Evolutionary conservation across 495 filamentous ascomycete species (phyloP).

Genomic region (Trichoderma erinaceum): DNA sequence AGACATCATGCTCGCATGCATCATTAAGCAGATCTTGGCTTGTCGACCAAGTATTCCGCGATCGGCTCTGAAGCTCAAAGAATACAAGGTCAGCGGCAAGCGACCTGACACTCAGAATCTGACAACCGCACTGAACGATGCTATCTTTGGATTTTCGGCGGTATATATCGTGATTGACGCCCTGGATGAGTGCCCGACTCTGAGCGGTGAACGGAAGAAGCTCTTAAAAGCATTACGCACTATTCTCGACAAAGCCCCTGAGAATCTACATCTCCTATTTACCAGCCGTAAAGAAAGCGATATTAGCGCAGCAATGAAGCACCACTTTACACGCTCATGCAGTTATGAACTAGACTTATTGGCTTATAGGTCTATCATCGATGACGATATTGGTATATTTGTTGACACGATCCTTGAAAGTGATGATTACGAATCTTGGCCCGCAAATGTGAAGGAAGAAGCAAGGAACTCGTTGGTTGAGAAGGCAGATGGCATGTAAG

Average conservation of each 20-base stretch:
- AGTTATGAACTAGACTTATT: not conserved
- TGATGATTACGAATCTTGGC: not conserved
- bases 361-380: not conserved
- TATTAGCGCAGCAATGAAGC: not conserved
- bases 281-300: not conserved
- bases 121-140: not conserved
- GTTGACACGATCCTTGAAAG: not conserved
- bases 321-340: not conserved
- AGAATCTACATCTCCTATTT: not conserved
- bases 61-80: not conserved
- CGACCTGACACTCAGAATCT: not conserved
- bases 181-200: not conserved
- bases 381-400: not conserved
- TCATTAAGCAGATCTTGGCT: not conserved
- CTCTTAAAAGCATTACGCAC: not conserved
- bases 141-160: not conserved
- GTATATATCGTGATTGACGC: not conserved
- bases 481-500: slow-evolving; percentile 3
- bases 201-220: not conserved
- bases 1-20: not conserved
- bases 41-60: not conserved
- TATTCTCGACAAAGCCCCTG: not conserved
- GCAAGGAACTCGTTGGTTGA: not conserved
- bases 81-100: not conserved
- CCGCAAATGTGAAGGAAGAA: not conserved